Percentiles rank a stretch among this genome's conserved stretches.
Evolutionary conservation across 768 basidiomycete genomes (phyloP).

Genomic region (Rhizopogon vesiculosus): DNA sequence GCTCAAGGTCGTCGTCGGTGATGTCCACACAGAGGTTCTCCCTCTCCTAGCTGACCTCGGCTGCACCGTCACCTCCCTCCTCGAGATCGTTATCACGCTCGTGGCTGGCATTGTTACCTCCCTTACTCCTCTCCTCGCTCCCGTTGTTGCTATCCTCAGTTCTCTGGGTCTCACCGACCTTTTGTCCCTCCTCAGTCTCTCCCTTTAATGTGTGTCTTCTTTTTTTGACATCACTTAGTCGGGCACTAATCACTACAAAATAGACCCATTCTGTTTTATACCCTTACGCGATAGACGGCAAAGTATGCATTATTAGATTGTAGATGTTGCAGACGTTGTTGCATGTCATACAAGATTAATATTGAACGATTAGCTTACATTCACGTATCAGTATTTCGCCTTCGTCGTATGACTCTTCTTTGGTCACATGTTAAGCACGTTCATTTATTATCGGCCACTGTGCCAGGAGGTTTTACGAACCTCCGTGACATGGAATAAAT

Average conservation of each 20-base stretch:
- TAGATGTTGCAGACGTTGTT: background rate
- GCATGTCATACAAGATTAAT: background rate
- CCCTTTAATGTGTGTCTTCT: constrained; percentile 5
- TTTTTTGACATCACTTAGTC: background rate
- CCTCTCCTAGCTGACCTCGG: constrained; percentile 17
- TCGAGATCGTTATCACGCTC: constrained; percentile 7
- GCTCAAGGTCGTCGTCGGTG: constrained; percentile 13
- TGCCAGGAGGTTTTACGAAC: no score
- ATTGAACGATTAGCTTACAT: background rate
- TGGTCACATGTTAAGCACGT: no score
- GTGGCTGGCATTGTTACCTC: constrained; percentile 17
- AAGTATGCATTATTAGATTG: background rate
- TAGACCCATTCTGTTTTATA: constrained; percentile 2
- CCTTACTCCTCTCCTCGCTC: constrained; percentile 16
- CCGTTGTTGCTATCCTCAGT: constrained; percentile 14
- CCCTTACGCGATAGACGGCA: background rate
- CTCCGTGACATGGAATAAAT: no score
- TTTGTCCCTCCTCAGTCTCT: constrained; percentile 19
- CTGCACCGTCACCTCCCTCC: background rate
- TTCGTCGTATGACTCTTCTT: no score
- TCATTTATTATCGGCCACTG: no score
- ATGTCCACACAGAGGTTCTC: constrained; percentile 11
- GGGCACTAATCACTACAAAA: background rate
- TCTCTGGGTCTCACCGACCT: constrained; percentile 17
- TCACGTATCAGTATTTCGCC: no score